phyloP scores from a whole-genome alignment of 805 yeast species.

The Teunomyces gatunensis region DNA sequence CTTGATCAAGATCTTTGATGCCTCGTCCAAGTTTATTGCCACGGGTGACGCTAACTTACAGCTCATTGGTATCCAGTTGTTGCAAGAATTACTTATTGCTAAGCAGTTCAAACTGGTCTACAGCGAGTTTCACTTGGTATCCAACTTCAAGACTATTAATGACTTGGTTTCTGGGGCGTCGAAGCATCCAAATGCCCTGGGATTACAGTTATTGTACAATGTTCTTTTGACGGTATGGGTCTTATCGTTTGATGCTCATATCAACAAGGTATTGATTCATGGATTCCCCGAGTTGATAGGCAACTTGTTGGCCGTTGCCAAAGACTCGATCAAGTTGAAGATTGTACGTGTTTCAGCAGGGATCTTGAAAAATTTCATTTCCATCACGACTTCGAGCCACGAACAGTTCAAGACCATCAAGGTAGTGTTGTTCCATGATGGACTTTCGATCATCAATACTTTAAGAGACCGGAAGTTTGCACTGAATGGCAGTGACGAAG shows the following conservation, averaged over 20 bases:
- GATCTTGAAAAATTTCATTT: conserved; percentile 60
- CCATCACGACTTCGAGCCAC: conserved; percentile 23
- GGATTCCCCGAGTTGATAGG: conserved; percentile 56
- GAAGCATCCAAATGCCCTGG: conserved; percentile 38
- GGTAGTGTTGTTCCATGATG: conserved; percentile 71
- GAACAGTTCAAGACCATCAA: conserved; percentile 54
- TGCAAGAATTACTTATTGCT: conserved; percentile 56
- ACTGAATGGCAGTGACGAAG: conserved; percentile 65
- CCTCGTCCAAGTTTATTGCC: conserved; percentile 31
- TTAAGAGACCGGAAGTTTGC: conserved; percentile 89
- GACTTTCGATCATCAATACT: conserved; percentile 62
- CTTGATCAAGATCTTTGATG: conserved; percentile 37
- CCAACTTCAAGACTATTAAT: conserved; percentile 33
- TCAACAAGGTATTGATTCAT: conserved; percentile 47
- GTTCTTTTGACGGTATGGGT: conserved; percentile 80
- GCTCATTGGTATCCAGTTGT: conserved; percentile 59
- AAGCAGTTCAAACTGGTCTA: conserved; percentile 53
- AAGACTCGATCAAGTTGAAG: conserved; percentile 87
- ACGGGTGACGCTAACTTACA: conserved; percentile 46
- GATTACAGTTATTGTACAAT: conserved; percentile 82
- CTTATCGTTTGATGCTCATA: conserved; percentile 64
- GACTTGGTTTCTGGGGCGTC: conserved; percentile 29
- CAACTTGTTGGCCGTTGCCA: conserved; percentile 55
- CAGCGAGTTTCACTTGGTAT: conserved; percentile 33
- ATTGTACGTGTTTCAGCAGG: conserved; percentile 82